These are phyloP conservation scores for Sporothrix globosa DNA, from an alignment of 2,329 filamentous ascomycete genomes.

Conservation along the genomic window DNA sequence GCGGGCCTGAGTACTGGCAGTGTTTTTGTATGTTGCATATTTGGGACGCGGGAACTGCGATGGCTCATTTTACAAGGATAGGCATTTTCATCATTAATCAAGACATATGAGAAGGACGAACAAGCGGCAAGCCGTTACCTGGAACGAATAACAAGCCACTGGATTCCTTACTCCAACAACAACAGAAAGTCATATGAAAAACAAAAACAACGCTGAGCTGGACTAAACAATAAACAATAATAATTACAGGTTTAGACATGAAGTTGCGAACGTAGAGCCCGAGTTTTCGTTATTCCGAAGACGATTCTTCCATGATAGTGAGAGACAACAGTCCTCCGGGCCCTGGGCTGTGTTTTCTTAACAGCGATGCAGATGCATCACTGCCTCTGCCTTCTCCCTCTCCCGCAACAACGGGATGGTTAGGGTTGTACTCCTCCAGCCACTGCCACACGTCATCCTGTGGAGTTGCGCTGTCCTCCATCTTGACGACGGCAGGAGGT, in stretches of 20 bases:
- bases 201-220: not conserved
- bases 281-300: conserved; percentile 25
- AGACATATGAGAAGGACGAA: not conserved
- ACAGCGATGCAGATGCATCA: not conserved
- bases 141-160: too few relatives aligned
- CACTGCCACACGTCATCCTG: conserved; percentile 37
- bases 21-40: not conserved
- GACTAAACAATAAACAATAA: not conserved
- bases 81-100: not conserved
- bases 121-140: not conserved
- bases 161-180: not conserved
- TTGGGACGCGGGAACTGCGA: not conserved
- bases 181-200: too few relatives aligned
- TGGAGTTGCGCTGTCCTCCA: conserved; percentile 1
- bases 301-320: conserved; percentile 35
- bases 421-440: conserved; percentile 36
- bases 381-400: not conserved
- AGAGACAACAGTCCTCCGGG: conserved; percentile 29
- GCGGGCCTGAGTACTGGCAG: not conserved
- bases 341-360: conserved; percentile 3
- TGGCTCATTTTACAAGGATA: not conserved
- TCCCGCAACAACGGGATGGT: conserved; percentile 2
- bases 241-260: not conserved
- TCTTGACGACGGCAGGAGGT: not conserved
- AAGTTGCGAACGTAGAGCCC: too few relatives aligned